Evolutionary conservation across 441 rosid species (phyloP).

Genomic region (Dalechampia spathulata): DNA sequence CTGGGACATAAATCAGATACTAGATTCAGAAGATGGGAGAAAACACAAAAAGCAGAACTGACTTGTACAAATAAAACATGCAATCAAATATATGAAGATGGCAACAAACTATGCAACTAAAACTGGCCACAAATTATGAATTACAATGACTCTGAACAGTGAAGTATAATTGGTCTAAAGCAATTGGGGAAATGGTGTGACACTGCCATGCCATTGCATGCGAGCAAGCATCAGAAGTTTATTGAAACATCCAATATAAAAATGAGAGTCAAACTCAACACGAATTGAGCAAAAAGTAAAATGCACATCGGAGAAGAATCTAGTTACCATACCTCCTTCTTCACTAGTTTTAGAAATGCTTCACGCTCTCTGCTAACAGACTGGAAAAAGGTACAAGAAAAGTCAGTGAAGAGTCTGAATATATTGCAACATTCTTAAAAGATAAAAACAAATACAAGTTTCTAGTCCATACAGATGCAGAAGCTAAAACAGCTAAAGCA

Average conservation of each 20-base stretch:
- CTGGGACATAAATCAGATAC: background rate
- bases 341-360: slow-evolving; percentile 77
- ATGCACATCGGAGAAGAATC: background rate
- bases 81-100: background rate
- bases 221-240: background rate
- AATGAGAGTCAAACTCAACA: background rate
- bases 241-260: slow-evolving; percentile 1
- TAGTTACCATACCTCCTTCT: slow-evolving; percentile 54
- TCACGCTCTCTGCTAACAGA: slow-evolving; percentile 93
- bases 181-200: no score
- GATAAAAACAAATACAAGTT: background rate
- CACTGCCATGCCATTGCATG: background rate
- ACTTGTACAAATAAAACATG: no score
- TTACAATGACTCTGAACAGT: background rate
- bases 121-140: background rate
- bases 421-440: background rate
- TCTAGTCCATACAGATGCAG: slow-evolving; percentile 71
- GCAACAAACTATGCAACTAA: background rate
- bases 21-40: background rate
- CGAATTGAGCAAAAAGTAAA: background rate
- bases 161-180: background rate
- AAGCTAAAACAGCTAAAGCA: slow-evolving; percentile 89
- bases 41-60: no score
- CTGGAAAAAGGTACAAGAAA: slow-evolving; percentile 32
- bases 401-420: slow-evolving; percentile 9